A percentile compares a stretch with the other conserved stretches of the same genome.
Conservation (phyloP, 225 moss, liverwort and hornwort species). For the Marchantia paleacea region DNA sequence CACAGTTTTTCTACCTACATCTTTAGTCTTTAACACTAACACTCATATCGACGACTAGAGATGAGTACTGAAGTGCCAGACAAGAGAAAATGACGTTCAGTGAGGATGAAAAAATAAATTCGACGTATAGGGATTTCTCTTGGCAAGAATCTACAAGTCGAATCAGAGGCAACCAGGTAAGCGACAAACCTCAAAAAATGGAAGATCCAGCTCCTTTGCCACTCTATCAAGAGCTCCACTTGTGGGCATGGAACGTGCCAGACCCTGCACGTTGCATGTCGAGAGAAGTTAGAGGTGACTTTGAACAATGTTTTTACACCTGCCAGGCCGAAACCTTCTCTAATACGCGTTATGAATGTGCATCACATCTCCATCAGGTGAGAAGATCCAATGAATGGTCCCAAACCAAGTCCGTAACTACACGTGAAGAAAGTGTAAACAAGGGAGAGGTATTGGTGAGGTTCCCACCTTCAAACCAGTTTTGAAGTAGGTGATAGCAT, state of each 20-base stretch:
- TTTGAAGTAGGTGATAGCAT: conserved; percentile 81
- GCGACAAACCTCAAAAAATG: conserved; percentile 63
- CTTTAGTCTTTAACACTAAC: too few species aligned
- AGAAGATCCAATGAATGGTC: background rate
- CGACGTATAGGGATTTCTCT: too few species aligned
- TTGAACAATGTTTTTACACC: background rate
- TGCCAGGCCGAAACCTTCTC: background rate
- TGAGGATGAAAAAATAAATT: too few species aligned
- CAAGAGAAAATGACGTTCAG: too few species aligned
- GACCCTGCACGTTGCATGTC: conserved; percentile 49
- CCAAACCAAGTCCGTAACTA: too few species aligned
- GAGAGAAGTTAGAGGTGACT: background rate
- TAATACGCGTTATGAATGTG: background rate
- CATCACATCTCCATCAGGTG: too few species aligned
- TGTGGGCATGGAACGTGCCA: conserved; percentile 97
- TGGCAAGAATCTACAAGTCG: too few species aligned
- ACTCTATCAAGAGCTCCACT: conserved; percentile 84
- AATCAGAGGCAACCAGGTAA: background rate
- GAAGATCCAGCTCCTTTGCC: conserved; percentile 60
- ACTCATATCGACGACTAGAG: too few species aligned
- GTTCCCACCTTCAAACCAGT: conserved; percentile 47
- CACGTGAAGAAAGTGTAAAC: background rate
- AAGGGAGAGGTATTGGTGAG: background rate
- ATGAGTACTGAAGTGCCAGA: too few species aligned
- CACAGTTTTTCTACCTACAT: too few species aligned